Evolutionary conservation across 2,329 filamentous ascomycete species (phyloP).

Genomic region (Trichophyton equinum): DNA sequence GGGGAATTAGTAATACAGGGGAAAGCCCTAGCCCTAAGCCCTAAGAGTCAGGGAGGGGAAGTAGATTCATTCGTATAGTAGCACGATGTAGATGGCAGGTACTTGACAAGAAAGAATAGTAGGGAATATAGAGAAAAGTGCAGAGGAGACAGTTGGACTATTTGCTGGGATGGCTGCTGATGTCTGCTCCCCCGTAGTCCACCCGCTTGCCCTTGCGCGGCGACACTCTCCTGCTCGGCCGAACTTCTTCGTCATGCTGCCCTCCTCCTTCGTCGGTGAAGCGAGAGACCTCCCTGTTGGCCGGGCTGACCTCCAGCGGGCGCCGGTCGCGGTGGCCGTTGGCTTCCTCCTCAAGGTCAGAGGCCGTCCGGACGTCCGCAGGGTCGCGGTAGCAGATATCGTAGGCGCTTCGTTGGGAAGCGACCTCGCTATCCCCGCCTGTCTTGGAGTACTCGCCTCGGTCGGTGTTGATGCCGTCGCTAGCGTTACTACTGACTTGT

Average conservation of each 20-base stretch:
- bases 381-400: conserved; percentile 56
- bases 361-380: conserved; percentile 38
- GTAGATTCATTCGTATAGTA: no score
- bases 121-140: neutral
- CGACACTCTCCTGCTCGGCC: conserved; percentile 27
- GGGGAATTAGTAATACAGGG: neutral
- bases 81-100: neutral
- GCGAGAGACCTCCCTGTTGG: conserved; percentile 46
- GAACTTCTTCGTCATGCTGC: conserved; percentile 27
- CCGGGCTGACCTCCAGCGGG: conserved; percentile 48
- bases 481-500: neutral
- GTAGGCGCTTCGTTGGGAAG: conserved; percentile 52
- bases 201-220: conserved; percentile 25
- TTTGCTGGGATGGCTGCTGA: neutral
- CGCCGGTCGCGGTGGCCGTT: conserved; percentile 30
- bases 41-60: neutral
- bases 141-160: neutral
- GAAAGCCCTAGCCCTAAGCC: neutral
- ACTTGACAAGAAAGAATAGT: neutral
- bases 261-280: conserved; percentile 37
- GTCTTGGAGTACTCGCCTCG: conserved; percentile 56
- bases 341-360: conserved; percentile 30
- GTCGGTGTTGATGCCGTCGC: conserved; percentile 47
- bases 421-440: conserved; percentile 50
- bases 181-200: conserved; percentile 8